phyloP scores from a whole-genome alignment of 1,284 basidiomycete genomes.

The Cystobasidium slooffiae region DNA sequence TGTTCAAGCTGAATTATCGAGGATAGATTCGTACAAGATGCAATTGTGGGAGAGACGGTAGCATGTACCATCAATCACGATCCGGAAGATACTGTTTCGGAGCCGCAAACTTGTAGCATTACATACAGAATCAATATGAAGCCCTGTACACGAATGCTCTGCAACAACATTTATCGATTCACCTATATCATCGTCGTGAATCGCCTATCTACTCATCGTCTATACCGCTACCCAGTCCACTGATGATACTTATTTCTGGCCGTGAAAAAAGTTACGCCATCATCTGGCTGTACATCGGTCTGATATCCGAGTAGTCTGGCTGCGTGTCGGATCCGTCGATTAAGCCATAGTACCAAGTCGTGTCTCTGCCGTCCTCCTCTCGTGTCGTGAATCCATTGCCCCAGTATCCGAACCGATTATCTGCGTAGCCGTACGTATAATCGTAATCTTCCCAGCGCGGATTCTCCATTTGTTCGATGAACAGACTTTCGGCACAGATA shows the following conservation, averaged over 20 bases:
- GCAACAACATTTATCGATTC: no score
- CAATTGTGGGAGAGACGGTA: conserved; percentile 23
- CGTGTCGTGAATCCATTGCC: conserved; percentile 52
- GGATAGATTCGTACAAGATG: conserved; percentile 27
- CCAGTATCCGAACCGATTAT: conserved; percentile 51
- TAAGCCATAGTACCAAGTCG: conserved; percentile 48
- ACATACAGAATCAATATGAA: no score
- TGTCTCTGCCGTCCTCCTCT: conserved; percentile 50
- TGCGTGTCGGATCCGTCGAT: conserved; percentile 45
- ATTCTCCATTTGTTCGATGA: conserved; percentile 50
- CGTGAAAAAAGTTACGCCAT: background rate
- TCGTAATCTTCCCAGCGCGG: conserved; percentile 36
- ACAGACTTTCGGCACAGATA: no score
- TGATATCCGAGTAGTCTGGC: conserved; percentile 47
- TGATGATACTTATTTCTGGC: no score
- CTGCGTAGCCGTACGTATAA: conserved; percentile 46
- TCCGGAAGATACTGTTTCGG: no score
- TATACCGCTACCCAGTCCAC: no score
- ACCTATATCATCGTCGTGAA: no score
- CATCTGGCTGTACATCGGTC: conserved; percentile 42
- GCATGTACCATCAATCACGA: background rate
- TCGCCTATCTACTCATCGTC: no score
- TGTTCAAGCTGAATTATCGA: conserved; percentile 20
- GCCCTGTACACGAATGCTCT: no score
- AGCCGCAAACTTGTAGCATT: no score